A percentile compares a stretch with the other conserved stretches of the same genome.
Evolutionary conservation across 805 yeast genomes (phyloP).

Genomic region (Suhomyces xylopsoci): DNA sequence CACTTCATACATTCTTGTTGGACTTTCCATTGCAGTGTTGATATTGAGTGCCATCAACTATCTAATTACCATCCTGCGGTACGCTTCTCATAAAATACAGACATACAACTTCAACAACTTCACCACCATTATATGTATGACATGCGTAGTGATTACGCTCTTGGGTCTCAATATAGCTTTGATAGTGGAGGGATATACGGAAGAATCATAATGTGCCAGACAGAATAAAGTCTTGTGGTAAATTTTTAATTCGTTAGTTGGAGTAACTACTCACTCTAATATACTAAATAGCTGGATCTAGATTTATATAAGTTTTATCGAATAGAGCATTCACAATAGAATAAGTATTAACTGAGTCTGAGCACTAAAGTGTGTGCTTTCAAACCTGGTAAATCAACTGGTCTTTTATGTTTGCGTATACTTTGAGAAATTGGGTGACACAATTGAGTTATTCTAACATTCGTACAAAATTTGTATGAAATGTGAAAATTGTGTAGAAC

Average conservation of each 20-base stretch:
- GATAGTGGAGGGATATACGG: conserved; percentile 12
- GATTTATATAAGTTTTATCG: too few species aligned
- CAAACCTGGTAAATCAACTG: not conserved
- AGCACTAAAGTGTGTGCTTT: not conserved
- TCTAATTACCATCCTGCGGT: conserved; percentile 41
- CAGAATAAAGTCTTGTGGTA: not conserved
- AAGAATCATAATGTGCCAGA: not conserved
- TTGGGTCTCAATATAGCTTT: conserved; percentile 30
- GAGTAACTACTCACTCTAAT: not conserved
- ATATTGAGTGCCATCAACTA: conserved; percentile 41
- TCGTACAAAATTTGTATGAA: not conserved
- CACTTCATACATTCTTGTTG: conserved; percentile 33
- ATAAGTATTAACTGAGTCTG: not conserved
- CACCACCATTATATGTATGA: conserved; percentile 30
- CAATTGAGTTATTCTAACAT: too few species aligned
- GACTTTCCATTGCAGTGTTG: conserved; percentile 37
- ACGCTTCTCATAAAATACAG: conserved; percentile 39
- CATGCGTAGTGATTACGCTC: conserved; percentile 32
- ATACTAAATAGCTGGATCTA: not conserved
- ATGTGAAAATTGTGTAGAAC: not conserved
- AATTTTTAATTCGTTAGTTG: not conserved
- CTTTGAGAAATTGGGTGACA: too few species aligned
- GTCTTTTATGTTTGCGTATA: too few species aligned
- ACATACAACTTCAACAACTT: conserved; percentile 32
- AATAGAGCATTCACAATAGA: not conserved